Evolutionary conservation across 495 filamentous ascomycete species (phyloP).

Genomic region (Xanthoparmelia taractica): DNA sequence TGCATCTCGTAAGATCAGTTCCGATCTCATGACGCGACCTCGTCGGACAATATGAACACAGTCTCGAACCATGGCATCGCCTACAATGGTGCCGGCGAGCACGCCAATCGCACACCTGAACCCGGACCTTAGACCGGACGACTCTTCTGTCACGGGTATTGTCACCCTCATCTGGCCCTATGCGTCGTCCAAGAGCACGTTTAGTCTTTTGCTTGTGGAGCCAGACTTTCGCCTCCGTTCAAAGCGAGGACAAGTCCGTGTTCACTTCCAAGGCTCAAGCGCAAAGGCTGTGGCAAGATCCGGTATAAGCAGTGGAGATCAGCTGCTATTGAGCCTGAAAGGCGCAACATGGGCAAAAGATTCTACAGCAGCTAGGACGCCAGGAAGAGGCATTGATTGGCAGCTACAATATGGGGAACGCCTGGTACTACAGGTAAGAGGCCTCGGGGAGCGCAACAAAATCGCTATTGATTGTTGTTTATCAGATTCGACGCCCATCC

Average conservation of each 20-base stretch:
- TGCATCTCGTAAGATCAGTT: not conserved
- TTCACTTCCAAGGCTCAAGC: conserved; percentile 63
- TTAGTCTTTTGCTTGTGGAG: conserved; percentile 74
- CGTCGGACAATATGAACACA: conserved; percentile 5
- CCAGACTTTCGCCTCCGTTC: conserved; percentile 78
- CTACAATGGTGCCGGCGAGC: conserved; percentile 15
- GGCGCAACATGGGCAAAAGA: conserved; percentile 54
- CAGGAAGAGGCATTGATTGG: conserved; percentile 66
- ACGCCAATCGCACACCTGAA: conserved; percentile 62
- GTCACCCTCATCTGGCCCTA: conserved; percentile 90
- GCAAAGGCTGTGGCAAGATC: conserved; percentile 61
- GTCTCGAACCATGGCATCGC: conserved; percentile 5
- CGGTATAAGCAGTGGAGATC: conserved; percentile 68
- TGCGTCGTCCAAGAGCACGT: conserved; percentile 60
- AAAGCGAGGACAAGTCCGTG: conserved; percentile 71
- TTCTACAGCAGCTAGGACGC: conserved; percentile 42
- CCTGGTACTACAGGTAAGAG: conserved; percentile 51
- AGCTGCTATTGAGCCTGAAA: conserved; percentile 58
- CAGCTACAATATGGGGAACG: conserved; percentile 56
- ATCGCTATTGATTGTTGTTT: not conserved
- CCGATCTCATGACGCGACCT: not conserved
- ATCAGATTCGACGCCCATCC: conserved; percentile 34
- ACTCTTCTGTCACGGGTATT: conserved; percentile 50
- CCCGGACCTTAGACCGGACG: conserved; percentile 40
- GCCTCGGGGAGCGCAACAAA: not conserved